phyloP scores from a whole-genome alignment of 2,329 filamentous ascomycete species.

The Chaetomiaceae sp. region DNA sequence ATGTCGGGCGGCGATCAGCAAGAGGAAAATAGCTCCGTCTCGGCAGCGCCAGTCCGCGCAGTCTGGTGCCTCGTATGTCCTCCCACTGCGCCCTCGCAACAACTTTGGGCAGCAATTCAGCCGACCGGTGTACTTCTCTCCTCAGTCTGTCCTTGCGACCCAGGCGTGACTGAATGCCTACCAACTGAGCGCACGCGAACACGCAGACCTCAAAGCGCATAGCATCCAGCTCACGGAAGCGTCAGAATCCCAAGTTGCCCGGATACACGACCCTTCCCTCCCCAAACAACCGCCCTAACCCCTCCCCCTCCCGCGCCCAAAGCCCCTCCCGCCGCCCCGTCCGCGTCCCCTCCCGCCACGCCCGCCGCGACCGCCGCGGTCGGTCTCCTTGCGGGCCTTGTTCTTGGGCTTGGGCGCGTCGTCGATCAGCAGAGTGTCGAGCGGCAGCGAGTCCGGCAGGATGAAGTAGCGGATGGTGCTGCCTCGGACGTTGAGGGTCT shows the following conservation, averaged over 20 bases:
- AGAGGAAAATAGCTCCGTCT: not conserved
- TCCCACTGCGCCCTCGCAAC: too few relatives aligned
- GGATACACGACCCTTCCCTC: too few relatives aligned
- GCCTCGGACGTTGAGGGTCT: conserved; percentile 94
- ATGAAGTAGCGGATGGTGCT: conserved; percentile 79
- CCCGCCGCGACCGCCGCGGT: conserved; percentile 46
- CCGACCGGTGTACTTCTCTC: too few relatives aligned
- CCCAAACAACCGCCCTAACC: not conserved
- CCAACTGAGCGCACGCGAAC: too few relatives aligned
- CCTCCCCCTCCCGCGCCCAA: conserved; percentile 6
- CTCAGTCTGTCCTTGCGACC: too few relatives aligned
- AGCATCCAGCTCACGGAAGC: too few relatives aligned
- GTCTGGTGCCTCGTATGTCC: too few relatives aligned
- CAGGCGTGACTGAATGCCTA: too few relatives aligned
- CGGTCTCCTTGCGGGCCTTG: conserved; percentile 91
- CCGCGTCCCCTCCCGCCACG: conserved; percentile 19
- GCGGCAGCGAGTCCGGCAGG: conserved; percentile 86
- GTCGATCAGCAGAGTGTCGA: conserved; percentile 93
- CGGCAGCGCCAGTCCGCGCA: not conserved
- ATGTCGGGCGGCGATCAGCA: too few relatives aligned
- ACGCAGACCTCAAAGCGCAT: too few relatives aligned
- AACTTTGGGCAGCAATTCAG: too few relatives aligned
- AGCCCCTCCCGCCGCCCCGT: conserved; percentile 31
- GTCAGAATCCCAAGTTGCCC: too few relatives aligned
- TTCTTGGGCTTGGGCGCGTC: conserved; percentile 99